Evolutionary conservation across 352 stramenopile species (phyloP).

Genomic region (Globisporangium recalcitrans): DNA sequence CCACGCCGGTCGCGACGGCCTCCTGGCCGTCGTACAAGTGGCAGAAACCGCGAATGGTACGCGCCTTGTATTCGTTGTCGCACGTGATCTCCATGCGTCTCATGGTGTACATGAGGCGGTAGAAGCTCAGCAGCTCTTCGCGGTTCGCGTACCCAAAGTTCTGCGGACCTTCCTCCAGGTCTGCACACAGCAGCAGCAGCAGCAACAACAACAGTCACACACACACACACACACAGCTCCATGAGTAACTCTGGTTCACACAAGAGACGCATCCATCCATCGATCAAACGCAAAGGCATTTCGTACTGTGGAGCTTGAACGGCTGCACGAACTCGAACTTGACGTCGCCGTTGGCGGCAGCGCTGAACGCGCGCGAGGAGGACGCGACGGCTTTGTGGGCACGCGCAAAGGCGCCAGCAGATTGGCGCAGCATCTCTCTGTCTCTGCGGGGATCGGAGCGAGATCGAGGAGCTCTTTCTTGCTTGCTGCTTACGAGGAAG

Average conservation of each 20-base stretch:
- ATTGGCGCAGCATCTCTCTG: slow-evolving; percentile 55
- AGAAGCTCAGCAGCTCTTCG: slow-evolving; percentile 96
- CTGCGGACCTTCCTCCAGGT: slow-evolving; percentile 64
- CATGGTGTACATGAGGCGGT: slow-evolving; percentile 99
- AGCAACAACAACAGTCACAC: not conserved
- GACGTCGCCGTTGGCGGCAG: slow-evolving; percentile 36
- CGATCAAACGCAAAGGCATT: too few relatives aligned
- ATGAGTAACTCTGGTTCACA: not conserved
- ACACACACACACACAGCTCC: not conserved
- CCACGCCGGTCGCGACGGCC: slow-evolving; percentile 97
- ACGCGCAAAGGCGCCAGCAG: slow-evolving; percentile 36
- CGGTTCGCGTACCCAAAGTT: slow-evolving; percentile 83
- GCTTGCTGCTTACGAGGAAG: slow-evolving; percentile 8
- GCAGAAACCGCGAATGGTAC: slow-evolving; percentile 98
- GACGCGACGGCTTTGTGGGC: slow-evolving; percentile 20
- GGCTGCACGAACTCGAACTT: slow-evolving; percentile 66
- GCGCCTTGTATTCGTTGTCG: slow-evolving; percentile 99
- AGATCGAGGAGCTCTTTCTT: slow-evolving; percentile 1
- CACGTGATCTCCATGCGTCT: slow-evolving; percentile 99
- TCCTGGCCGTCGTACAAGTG: slow-evolving; percentile 99
- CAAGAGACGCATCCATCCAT: too few relatives aligned
- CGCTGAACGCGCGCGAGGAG: slow-evolving; percentile 54
- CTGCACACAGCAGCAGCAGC: slow-evolving; percentile 17
- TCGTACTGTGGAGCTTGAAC: slow-evolving; percentile 79
- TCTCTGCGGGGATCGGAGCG: not conserved